phyloP scores from a whole-genome alignment of 352 stramenopile genomes.

The Phytophthora europaea region DNA sequence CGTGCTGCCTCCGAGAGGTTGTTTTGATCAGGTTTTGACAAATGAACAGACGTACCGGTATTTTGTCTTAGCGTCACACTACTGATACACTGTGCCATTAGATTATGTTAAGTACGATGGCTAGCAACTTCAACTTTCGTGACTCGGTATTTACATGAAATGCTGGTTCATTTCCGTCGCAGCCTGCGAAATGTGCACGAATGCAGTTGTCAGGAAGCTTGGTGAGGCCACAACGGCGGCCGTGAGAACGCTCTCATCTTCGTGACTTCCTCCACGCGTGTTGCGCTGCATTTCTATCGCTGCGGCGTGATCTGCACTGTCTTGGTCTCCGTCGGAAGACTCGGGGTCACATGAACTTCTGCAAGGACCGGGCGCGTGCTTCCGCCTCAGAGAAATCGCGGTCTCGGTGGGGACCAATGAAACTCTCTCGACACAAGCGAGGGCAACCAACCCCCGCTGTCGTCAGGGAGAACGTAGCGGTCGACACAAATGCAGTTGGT shows the following conservation, averaged over 20 bases:
- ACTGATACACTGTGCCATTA: too few relatives aligned
- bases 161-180: not conserved
- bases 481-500: not conserved
- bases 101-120: too few relatives aligned
- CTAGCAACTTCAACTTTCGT: too few relatives aligned
- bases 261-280: slow-evolving; percentile 3
- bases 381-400: not conserved
- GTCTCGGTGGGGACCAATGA: not conserved
- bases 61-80: too few relatives aligned
- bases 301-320: not conserved
- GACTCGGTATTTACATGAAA: not conserved
- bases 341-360: not conserved
- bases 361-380: not conserved
- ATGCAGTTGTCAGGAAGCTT: not conserved
- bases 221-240: not conserved
- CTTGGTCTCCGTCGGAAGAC: not conserved
- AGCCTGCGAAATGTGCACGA: not conserved
- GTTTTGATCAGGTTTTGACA: too few relatives aligned
- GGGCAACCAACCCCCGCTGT: too few relatives aligned
- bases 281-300: slow-evolving; percentile 2
- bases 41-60: too few relatives aligned
- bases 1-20: too few relatives aligned
- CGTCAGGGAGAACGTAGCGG: not conserved
- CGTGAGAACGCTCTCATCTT: not conserved
- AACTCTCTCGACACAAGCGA: not conserved